These are phyloP conservation scores for Gossypium stocksii DNA, from an alignment of 345 rosid species.

Conservation along the genomic window DNA sequence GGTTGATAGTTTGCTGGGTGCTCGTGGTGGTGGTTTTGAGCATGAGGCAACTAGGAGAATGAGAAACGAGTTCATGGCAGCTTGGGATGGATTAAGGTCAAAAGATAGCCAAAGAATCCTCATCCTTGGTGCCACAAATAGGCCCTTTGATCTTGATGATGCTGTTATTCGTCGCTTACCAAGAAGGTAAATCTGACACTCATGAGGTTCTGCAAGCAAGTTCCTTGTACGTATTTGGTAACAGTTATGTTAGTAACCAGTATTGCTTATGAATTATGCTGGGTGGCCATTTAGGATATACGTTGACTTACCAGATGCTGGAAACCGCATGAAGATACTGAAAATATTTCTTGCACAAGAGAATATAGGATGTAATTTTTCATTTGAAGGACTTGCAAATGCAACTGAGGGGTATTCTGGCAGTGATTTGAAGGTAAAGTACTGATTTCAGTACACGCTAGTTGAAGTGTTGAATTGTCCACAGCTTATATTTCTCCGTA, in stretches of 20 bases:
- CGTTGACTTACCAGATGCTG: constrained; percentile 92
- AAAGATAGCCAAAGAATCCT: constrained; percentile 96
- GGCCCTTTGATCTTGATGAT: constrained; percentile 98
- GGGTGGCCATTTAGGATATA: constrained; percentile 55
- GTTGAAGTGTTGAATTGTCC: constrained; percentile 1
- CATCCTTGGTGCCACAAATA: constrained; percentile 95
- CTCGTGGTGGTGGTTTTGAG: constrained; percentile 93
- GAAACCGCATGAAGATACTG: constrained; percentile 80
- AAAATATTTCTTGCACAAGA: constrained; percentile 69
- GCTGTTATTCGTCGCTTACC: constrained; percentile 98
- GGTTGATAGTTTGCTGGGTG: constrained; percentile 98
- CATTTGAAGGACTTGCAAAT: constrained; percentile 66
- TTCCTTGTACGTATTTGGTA: background rate
- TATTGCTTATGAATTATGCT: constrained; percentile 19
- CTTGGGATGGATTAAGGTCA: constrained; percentile 98
- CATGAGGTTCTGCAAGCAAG: background rate
- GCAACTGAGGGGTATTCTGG: constrained; percentile 96
- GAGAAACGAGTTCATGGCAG: constrained; percentile 99
- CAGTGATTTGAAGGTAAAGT: constrained; percentile 89
- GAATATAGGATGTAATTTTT: constrained; percentile 54
- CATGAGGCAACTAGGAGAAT: constrained; percentile 98
- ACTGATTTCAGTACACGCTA: background rate
- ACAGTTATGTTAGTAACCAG: background rate
- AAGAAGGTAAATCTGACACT: constrained; percentile 56
- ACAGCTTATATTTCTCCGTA: constrained; percentile 2